phyloP scores from a whole-genome alignment of 768 basidiomycete genomes.

The Tephrocybe sp. region DNA sequence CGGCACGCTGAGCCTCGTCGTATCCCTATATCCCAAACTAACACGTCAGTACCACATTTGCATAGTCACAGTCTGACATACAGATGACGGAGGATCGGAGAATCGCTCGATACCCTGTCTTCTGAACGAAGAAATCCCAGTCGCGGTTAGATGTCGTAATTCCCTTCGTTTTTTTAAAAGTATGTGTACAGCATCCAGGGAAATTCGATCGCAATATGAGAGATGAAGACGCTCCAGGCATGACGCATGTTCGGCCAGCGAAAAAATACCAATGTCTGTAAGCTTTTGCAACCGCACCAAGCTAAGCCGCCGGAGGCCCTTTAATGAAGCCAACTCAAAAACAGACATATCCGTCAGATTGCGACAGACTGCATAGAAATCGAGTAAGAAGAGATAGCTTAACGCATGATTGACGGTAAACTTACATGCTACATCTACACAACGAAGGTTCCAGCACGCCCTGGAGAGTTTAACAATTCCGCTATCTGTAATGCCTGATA shows the following conservation, averaged over 20 bases:
- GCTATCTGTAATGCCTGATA: constrained; percentile 75
- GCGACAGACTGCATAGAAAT: constrained; percentile 57
- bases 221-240: constrained; percentile 80
- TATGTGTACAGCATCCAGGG: constrained; percentile 71
- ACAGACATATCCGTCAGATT: constrained; percentile 84
- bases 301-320: constrained; percentile 70
- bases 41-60: not conserved
- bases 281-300: constrained; percentile 78
- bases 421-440: constrained; percentile 87
- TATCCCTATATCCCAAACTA: constrained; percentile 43
- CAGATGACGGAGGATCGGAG: constrained; percentile 67
- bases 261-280: constrained; percentile 80
- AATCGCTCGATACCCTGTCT: constrained; percentile 71
- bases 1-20: constrained; percentile 61
- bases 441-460: constrained; percentile 68
- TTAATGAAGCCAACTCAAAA: constrained; percentile 71
- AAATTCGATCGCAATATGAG: constrained; percentile 81
- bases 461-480: constrained; percentile 68
- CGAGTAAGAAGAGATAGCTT: not conserved
- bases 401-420: constrained; percentile 17
- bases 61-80: constrained; percentile 30
- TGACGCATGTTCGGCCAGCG: constrained; percentile 69
- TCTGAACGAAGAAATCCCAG: constrained; percentile 74
- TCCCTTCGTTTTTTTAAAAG: constrained; percentile 56
- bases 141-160: constrained; percentile 74